Conservation (phyloP, 306 rosid genomes). For the Citrullus mucosospermus region DNA sequence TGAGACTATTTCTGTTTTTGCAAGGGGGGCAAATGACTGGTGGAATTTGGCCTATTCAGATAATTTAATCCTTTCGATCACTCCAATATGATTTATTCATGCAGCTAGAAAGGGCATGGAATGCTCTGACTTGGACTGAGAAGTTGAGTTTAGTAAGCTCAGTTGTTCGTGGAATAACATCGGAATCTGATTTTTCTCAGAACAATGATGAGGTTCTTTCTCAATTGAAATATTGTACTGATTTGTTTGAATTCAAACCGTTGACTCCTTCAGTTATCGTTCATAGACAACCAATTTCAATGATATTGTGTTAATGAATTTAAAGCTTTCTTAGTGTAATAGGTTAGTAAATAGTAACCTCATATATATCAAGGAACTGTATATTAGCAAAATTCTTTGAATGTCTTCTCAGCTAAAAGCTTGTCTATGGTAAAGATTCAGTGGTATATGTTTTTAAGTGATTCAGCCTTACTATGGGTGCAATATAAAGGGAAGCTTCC, state of each 20-base stretch:
- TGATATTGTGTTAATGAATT: background rate
- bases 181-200: conserved; percentile 34
- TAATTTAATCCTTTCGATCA: background rate
- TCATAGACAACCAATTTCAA: background rate
- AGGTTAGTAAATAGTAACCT: background rate
- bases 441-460: background rate
- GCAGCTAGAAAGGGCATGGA: conserved; percentile 95
- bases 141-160: conserved; percentile 52
- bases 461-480: background rate
- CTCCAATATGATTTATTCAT: background rate
- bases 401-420: background rate
- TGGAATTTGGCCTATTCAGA: background rate
- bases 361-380: background rate
- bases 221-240: conserved; percentile 4
- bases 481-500: background rate
- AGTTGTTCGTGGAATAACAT: conserved; percentile 61
- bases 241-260: background rate
- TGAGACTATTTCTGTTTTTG: background rate
- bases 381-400: background rate
- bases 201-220: conserved; percentile 43
- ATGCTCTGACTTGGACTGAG: conserved; percentile 58
- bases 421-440: background rate
- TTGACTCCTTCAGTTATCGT: background rate
- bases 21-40: background rate
- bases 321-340: background rate